These are phyloP conservation scores for Ustilago crameri DNA, from an alignment of 1,284 basidiomycete species.

Conservation along the genomic window DNA sequence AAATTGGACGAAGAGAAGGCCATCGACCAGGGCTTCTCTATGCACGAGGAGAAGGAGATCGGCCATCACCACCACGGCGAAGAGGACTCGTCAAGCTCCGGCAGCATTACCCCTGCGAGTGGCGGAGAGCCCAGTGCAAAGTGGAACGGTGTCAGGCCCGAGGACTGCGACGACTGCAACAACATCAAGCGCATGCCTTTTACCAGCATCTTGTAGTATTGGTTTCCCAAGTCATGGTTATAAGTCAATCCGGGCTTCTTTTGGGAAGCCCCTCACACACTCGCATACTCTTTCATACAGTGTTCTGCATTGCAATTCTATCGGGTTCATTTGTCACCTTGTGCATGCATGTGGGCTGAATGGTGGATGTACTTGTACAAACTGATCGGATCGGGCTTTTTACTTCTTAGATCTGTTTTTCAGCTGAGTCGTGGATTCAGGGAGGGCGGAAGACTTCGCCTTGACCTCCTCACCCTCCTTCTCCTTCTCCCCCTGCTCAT, in stretches of 20 bases:
- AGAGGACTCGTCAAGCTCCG: conserved; percentile 11
- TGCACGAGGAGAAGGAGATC: conserved; percentile 1
- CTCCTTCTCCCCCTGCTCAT: conserved; percentile 12
- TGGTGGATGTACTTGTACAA: too few relatives aligned
- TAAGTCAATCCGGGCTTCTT: too few relatives aligned
- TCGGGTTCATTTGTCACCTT: too few relatives aligned
- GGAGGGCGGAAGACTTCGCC: conserved; percentile 3
- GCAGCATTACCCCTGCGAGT: conserved; percentile 19
- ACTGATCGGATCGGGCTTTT: too few relatives aligned
- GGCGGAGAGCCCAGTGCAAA: neutral
- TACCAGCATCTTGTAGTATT: conserved; percentile 37
- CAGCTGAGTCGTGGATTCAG: conserved; percentile 2
- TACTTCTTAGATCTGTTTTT: neutral
- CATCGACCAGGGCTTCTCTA: conserved; percentile 6
- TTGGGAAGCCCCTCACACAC: too few relatives aligned
- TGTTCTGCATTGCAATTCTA: too few relatives aligned
- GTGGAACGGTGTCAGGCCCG: conserved; percentile 2
- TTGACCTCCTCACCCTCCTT: conserved; percentile 13
- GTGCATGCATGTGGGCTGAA: too few relatives aligned
- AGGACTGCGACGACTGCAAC: conserved; percentile 35
- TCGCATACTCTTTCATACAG: too few relatives aligned
- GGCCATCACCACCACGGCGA: conserved; percentile 2
- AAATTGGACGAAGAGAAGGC: conserved; percentile 28
- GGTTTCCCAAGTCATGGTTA: too few relatives aligned
- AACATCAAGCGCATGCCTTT: conserved; percentile 29